Evolutionary conservation across 192 early-diverging fungal genomes (phyloP).

Genomic region (Linnemannia elongata): DNA sequence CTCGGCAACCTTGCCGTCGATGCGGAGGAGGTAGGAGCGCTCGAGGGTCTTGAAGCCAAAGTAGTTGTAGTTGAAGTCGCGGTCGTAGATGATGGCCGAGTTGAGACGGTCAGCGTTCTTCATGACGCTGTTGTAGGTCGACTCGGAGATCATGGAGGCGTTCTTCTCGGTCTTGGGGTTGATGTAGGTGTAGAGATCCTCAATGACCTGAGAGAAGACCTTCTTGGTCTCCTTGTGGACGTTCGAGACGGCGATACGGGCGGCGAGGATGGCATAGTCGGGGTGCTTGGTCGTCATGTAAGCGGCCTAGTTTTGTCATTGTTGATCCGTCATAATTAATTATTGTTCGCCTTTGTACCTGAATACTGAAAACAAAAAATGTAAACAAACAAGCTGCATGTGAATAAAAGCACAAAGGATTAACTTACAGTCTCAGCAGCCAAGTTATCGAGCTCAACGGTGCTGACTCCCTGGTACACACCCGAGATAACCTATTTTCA

Average conservation of each 20-base stretch:
- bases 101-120: constrained; percentile 87
- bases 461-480: constrained; percentile 91
- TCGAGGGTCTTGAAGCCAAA: constrained; percentile 99
- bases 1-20: constrained; percentile 91
- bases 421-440: constrained; percentile 83
- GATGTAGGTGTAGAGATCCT: constrained; percentile 87
- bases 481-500: constrained; percentile 79
- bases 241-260: constrained; percentile 97
- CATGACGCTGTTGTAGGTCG: constrained; percentile 76
- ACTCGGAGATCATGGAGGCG: constrained; percentile 92
- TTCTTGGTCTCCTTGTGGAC: constrained; percentile 91
- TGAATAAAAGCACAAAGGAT: not conserved
- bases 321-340: not conserved
- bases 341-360: not conserved
- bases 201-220: constrained; percentile 86
- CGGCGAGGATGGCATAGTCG: constrained; percentile 97
- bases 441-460: constrained; percentile 90
- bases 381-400: not conserved
- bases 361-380: not conserved
- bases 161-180: constrained; percentile 92
- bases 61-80: constrained; percentile 98
- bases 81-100: constrained; percentile 97
- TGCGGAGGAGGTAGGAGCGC: constrained; percentile 92
- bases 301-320: constrained; percentile 71
- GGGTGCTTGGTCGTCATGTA: constrained; percentile 96